Evolutionary conservation across 768 basidiomycete genomes (phyloP).

Genomic region (Epithele typhae): DNA sequence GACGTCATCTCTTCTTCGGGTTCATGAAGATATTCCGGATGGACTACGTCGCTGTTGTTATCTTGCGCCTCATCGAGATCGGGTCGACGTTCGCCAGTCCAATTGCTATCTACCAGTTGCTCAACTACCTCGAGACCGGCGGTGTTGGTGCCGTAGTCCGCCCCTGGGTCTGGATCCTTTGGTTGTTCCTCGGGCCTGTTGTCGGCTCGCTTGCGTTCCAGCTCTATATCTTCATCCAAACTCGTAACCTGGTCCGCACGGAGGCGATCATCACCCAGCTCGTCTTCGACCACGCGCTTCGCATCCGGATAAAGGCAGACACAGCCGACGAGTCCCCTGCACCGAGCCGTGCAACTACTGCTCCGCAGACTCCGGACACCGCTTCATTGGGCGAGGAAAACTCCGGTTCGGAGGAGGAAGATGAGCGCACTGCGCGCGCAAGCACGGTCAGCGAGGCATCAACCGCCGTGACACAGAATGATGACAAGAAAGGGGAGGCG

Average conservation of each 20-base stretch:
- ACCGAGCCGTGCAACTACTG: slow-evolving; percentile 22
- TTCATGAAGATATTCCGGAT: slow-evolving; percentile 19
- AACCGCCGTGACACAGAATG: slow-evolving; percentile 1
- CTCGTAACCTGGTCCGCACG: slow-evolving; percentile 33
- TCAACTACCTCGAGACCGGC: slow-evolving; percentile 51
- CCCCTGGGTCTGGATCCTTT: slow-evolving; percentile 68
- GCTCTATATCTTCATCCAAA: slow-evolving; percentile 43
- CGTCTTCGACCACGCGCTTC: slow-evolving; percentile 51
- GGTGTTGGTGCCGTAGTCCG: slow-evolving; percentile 45
- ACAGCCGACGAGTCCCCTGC: slow-evolving; percentile 7
- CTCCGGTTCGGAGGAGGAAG: slow-evolving; percentile 14
- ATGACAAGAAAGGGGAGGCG: slow-evolving; percentile 6
- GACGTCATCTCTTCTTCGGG: slow-evolving; percentile 23
- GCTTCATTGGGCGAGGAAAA: slow-evolving; percentile 15
- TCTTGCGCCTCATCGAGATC: slow-evolving; percentile 7
- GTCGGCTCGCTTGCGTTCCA: slow-evolving; percentile 44
- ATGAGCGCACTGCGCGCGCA: slow-evolving; percentile 13
- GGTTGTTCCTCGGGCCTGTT: slow-evolving; percentile 46
- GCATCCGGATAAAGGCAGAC: slow-evolving; percentile 45
- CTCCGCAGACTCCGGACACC: slow-evolving; percentile 22
- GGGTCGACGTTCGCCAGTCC: slow-evolving; percentile 25
- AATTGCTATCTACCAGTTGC: slow-evolving; percentile 29
- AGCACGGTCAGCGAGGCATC: slow-evolving; percentile 9
- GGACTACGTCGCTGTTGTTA: slow-evolving; percentile 10
- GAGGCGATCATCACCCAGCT: slow-evolving; percentile 50